Evolutionary conservation across 345 rosid species (phyloP).

Genomic region (Noccaea bulbosa): DNA sequence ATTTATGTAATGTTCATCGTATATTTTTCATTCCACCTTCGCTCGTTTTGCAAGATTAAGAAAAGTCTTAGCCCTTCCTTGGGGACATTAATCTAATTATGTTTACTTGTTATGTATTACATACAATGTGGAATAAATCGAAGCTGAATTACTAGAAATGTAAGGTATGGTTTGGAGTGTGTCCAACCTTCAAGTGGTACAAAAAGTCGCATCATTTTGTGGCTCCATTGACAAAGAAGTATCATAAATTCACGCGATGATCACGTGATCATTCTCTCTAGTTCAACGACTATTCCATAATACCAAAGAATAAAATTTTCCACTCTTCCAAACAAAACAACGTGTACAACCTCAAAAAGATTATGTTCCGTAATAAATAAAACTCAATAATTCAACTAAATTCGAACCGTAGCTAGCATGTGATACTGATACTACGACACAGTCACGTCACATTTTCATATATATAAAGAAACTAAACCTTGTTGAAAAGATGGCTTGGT

Average conservation of each 20-base stretch:
- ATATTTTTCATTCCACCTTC: background rate
- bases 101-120: constrained; percentile 2
- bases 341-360: constrained; percentile 37
- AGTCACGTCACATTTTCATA: constrained; percentile 41
- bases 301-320: constrained; percentile 9
- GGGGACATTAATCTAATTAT: background rate
- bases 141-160: constrained; percentile 20
- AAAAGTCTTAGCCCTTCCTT: background rate
- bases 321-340: constrained; percentile 29
- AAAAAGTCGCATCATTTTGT: constrained; percentile 33
- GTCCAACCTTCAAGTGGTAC: constrained; percentile 34
- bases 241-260: constrained; percentile 37
- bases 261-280: constrained; percentile 38
- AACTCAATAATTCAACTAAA: constrained; percentile 28
- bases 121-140: background rate
- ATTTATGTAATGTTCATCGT: background rate
- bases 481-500: constrained; percentile 1
- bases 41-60: background rate
- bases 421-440: constrained; percentile 42
- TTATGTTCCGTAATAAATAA: constrained; percentile 13
- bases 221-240: constrained; percentile 35
- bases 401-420: constrained; percentile 33
- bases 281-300: constrained; percentile 22
- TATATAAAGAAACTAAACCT: constrained; percentile 13
- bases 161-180: constrained; percentile 12